These are phyloP conservation scores for Erysimum cheiri DNA, from an alignment of 441 rosid species.

Conservation along the genomic window DNA sequence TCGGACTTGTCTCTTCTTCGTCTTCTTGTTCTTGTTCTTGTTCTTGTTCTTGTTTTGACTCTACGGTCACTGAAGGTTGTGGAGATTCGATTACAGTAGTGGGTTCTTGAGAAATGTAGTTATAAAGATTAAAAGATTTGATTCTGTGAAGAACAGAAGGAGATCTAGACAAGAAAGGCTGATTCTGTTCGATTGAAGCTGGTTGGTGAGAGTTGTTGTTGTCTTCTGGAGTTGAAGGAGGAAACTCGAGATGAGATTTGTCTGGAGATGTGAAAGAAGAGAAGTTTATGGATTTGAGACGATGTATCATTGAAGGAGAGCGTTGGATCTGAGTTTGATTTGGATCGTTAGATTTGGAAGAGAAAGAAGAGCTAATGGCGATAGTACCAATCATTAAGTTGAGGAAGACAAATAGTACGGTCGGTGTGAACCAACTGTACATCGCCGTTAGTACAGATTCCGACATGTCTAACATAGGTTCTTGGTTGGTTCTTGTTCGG, in stretches of 20 bases:
- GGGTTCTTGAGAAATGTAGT: slow-evolving; percentile 60
- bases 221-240: slow-evolving; percentile 37
- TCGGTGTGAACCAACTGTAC: slow-evolving; percentile 87
- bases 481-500: slow-evolving; percentile 5
- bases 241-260: slow-evolving; percentile 41
- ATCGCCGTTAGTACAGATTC: slow-evolving; percentile 76
- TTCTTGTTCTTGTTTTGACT: slow-evolving; percentile 3
- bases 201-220: slow-evolving; percentile 32
- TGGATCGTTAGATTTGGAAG: slow-evolving; percentile 47
- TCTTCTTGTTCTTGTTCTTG: slow-evolving; percentile 22
- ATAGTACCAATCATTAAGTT: slow-evolving; percentile 84
- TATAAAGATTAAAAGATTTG: slow-evolving; percentile 65
- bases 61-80: slow-evolving; percentile 25
- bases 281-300: slow-evolving; percentile 69
- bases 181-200: slow-evolving; percentile 43
- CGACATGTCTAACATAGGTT: slow-evolving; percentile 61
- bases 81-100: slow-evolving; percentile 30
- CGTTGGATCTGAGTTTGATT: slow-evolving; percentile 49
- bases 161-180: slow-evolving; percentile 54
- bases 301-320: slow-evolving; percentile 75
- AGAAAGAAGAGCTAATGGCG: slow-evolving; percentile 57
- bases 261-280: slow-evolving; percentile 55
- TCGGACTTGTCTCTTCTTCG: slow-evolving; percentile 44
- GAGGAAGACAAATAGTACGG: slow-evolving; percentile 79
- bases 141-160: slow-evolving; percentile 69